A percentile compares a stretch with the other conserved stretches of the same genome.
These are phyloP conservation scores for Nitzschia sp. DNA, from an alignment of 108 stramenopile genomes.

Conservation along the genomic window DNA sequence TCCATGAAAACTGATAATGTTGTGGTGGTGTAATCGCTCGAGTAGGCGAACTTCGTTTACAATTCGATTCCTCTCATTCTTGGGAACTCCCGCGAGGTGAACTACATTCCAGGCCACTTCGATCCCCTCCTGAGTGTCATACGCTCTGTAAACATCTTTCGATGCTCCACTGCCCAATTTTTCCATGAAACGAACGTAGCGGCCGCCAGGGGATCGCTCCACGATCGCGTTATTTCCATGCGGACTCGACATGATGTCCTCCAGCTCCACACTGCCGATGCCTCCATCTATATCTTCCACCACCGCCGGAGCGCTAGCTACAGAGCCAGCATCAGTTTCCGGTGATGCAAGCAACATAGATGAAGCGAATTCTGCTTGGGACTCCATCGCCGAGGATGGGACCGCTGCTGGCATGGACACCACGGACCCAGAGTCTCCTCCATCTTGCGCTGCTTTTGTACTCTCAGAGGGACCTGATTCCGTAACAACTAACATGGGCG, in stretches of 20 bases:
- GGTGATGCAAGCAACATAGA: neutral
- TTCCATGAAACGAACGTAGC: conserved; percentile 95
- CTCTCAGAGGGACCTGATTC: neutral
- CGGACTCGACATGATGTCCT: conserved; percentile 29
- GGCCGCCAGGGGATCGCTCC: conserved; percentile 86
- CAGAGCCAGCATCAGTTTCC: neutral
- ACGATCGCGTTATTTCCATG: conserved; percentile 58
- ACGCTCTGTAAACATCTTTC: conserved; percentile 95
- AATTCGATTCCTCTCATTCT: conserved; percentile 87
- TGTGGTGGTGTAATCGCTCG: conserved; percentile 91
- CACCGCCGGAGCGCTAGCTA: conserved; percentile 4
- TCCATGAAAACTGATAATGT: conserved; percentile 97
- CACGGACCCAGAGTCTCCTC: neutral
- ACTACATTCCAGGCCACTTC: conserved; percentile 99
- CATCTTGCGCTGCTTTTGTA: neutral
- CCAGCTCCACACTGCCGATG: neutral
- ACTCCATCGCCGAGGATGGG: neutral
- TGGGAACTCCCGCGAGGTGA: conserved; percentile 84
- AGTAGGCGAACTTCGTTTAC: conserved; percentile 97
- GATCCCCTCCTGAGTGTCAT: conserved; percentile 96
- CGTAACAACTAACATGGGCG: neutral
- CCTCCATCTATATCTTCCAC: neutral
- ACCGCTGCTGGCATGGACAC: neutral
- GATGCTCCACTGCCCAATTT: conserved; percentile 94
- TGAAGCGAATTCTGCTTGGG: neutral